Percentiles rank a stretch among this genome's conserved stretches.
Evolutionary conservation across 208 protist genomes (phyloP).

Genomic region (Trichomonas vaginalis): DNA sequence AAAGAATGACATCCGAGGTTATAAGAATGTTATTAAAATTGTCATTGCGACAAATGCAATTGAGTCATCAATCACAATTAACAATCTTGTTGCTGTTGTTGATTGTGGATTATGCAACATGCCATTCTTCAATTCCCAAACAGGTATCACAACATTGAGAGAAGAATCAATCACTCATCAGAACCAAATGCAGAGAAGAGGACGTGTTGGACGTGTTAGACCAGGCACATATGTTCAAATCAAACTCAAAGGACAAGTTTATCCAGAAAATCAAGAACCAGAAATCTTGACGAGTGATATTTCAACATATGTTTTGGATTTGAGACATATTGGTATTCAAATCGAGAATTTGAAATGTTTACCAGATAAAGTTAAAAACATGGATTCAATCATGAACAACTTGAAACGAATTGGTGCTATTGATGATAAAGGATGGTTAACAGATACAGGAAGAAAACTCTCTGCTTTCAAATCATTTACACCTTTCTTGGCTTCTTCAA

Average conservation of each 20-base stretch:
- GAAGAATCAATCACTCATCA: background rate
- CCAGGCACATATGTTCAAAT: background rate
- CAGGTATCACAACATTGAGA: background rate
- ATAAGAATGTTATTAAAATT: background rate
- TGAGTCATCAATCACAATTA: conserved; percentile 1
- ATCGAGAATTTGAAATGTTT: background rate
- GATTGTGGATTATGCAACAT: background rate
- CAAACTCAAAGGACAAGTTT: background rate
- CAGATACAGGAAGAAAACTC: background rate
- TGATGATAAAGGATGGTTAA: background rate
- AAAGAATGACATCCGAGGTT: background rate
- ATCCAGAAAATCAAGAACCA: background rate
- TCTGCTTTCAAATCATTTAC: background rate
- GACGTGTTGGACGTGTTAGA: background rate
- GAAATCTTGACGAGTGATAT: background rate
- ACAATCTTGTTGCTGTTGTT: background rate
- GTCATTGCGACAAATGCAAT: background rate
- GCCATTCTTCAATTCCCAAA: background rate
- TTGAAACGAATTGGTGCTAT: background rate
- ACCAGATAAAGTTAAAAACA: background rate
- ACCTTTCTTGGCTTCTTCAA: background rate
- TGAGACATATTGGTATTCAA: background rate
- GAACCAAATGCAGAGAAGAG: background rate
- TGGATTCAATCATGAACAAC: too few relatives aligned
- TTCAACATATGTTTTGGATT: background rate